Conservation (phyloP, 176 grass and related monocot species). For the Alopecurus myosuroides region DNA sequence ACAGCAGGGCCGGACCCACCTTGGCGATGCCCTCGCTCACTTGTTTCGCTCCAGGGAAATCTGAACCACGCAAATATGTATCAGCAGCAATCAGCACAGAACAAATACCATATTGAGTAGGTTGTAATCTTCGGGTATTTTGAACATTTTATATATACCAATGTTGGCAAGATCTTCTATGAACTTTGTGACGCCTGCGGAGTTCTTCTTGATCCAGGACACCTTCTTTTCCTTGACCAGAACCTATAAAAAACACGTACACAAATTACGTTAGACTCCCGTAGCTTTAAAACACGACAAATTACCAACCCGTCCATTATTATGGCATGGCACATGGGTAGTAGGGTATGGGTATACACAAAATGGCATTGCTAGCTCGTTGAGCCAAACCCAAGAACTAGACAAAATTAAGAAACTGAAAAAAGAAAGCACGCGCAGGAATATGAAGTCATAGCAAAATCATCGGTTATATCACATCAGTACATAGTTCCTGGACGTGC, state of each 20-base stretch:
- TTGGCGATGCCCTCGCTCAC: constrained; percentile 47
- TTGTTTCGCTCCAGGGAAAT: constrained; percentile 64
- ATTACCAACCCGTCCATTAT: background rate
- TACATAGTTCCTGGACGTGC: background rate
- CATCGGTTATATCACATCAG: background rate
- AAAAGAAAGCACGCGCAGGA: background rate
- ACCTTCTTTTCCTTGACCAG: constrained; percentile 56
- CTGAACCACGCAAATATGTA: constrained; percentile 1
- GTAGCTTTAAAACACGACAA: background rate
- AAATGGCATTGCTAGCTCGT: background rate
- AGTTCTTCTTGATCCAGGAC: constrained; percentile 57
- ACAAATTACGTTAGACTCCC: background rate
- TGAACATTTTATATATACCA: constrained; percentile 30
- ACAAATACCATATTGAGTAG: background rate
- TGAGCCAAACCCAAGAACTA: background rate
- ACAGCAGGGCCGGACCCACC: constrained; percentile 34
- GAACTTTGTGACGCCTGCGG: constrained; percentile 46
- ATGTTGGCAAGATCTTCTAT: constrained; percentile 57
- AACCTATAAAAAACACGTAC: constrained; percentile 1
- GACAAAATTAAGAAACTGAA: background rate
- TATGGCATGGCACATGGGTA: background rate
- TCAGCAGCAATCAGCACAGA: background rate
- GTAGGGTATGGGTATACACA: background rate
- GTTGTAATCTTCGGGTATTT: background rate
- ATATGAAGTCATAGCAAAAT: background rate